Conservation (phyloP, 371 early-diverging fungal species). For the Sporodiniella umbellata region DNA sequence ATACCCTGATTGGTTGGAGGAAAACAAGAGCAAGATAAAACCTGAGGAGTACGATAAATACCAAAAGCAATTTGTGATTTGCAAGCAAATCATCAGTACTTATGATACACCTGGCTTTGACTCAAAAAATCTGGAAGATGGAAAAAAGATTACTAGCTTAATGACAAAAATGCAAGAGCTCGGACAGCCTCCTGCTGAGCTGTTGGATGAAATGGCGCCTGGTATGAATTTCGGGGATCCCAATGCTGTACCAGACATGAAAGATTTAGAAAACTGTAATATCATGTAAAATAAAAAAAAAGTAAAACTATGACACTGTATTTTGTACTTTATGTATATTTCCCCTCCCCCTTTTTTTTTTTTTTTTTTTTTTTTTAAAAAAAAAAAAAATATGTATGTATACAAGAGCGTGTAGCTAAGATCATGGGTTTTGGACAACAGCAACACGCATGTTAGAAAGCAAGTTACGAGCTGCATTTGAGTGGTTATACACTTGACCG, state of each 20-base stretch:
- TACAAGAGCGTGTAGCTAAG: background rate
- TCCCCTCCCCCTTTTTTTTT: no score
- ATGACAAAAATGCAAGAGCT: constrained; percentile 96
- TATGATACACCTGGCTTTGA: constrained; percentile 70
- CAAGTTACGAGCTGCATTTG: constrained; percentile 80
- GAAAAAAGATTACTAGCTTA: constrained; percentile 72
- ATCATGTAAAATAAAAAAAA: constrained; percentile 39
- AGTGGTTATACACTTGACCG: constrained; percentile 85
- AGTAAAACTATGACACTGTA: background rate
- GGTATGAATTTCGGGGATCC: constrained; percentile 75
- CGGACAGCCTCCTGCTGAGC: constrained; percentile 90
- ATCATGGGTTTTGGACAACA: constrained; percentile 42
- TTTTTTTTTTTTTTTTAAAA: background rate
- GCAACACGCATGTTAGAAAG: constrained; percentile 73
- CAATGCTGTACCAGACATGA: constrained; percentile 71
- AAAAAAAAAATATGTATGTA: background rate
- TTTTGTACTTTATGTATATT: background rate
- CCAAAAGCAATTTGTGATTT: constrained; percentile 67
- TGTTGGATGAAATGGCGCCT: constrained; percentile 87
- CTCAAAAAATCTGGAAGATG: constrained; percentile 62
- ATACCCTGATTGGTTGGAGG: constrained; percentile 85
- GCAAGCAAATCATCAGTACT: constrained; percentile 71
- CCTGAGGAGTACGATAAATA: constrained; percentile 71
- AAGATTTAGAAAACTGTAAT: constrained; percentile 52
- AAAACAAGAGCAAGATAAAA: constrained; percentile 66